Conservation (phyloP, 768 basidiomycete genomes). For the Pulveroboletus sp. region DNA sequence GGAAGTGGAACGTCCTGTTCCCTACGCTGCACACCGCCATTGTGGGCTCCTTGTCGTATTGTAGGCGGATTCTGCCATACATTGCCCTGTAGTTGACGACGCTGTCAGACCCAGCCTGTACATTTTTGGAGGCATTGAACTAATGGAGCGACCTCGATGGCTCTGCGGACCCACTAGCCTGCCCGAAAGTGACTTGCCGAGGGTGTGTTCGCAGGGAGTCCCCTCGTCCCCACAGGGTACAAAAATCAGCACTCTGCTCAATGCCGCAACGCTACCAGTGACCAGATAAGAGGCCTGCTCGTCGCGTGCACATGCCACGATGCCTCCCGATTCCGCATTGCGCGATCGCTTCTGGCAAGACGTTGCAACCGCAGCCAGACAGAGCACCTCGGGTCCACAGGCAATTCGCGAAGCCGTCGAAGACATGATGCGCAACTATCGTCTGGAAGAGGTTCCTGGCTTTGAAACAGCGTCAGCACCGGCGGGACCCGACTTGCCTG, state of each 20-base stretch:
- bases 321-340: slow-evolving; percentile 13
- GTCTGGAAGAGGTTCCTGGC: slow-evolving; percentile 17
- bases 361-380: slow-evolving; percentile 11
- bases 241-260: slow-evolving; percentile 5
- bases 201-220: not conserved
- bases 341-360: slow-evolving; percentile 26
- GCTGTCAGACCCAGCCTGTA: slow-evolving; percentile 1
- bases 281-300: not conserved
- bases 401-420: slow-evolving; percentile 18
- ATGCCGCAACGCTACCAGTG: not conserved
- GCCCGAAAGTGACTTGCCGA: not conserved
- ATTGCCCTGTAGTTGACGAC: slow-evolving; percentile 8
- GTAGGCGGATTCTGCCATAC: not conserved
- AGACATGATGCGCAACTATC: slow-evolving; percentile 22
- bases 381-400: slow-evolving; percentile 6
- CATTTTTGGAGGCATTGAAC: slow-evolving; percentile 18
- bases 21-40: not conserved
- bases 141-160: slow-evolving; percentile 1
- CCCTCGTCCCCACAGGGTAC: slow-evolving; percentile 5
- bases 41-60: not conserved
- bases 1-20: not conserved
- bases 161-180: slow-evolving; percentile 21
- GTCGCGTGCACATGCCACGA: slow-evolving; percentile 5
- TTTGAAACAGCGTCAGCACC: slow-evolving; percentile 4
- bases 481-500: not conserved